phyloP scores from a whole-genome alignment of 345 rosid genomes.

The Gossypium stocksii region DNA sequence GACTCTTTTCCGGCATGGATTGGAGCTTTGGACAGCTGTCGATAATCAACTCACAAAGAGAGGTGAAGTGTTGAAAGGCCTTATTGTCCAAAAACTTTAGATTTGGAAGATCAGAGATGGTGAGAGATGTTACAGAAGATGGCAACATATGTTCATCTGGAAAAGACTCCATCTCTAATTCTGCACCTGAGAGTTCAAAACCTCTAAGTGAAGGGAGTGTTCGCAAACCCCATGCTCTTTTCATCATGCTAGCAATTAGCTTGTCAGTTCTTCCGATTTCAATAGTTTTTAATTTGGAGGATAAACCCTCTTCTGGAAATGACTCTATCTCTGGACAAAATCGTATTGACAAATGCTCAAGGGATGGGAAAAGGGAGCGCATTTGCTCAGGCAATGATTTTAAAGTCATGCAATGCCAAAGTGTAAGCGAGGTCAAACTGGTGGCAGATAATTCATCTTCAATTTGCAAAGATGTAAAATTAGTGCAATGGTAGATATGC shows the following conservation, averaged over 20 bases:
- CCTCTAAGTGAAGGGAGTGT: background rate
- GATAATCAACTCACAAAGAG: background rate
- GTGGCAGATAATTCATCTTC: background rate
- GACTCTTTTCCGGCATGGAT: background rate
- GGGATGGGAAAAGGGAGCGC: constrained; percentile 9
- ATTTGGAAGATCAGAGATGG: background rate
- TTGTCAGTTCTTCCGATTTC: background rate
- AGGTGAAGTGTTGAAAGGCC: constrained; percentile 2
- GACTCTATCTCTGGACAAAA: background rate
- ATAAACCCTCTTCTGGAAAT: constrained; percentile 5
- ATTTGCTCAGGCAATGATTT: constrained; percentile 7
- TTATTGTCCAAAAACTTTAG: background rate
- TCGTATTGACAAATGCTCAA: background rate
- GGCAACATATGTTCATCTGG: constrained; percentile 2
- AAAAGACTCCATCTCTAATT: background rate
- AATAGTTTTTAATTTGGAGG: background rate
- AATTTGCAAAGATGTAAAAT: background rate
- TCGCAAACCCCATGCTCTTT: background rate
- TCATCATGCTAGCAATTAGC: background rate
- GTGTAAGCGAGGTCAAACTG: background rate
- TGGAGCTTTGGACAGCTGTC: background rate
- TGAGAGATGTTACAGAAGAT: background rate
- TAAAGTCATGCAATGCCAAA: background rate
- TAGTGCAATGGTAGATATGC: background rate
- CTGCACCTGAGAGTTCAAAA: background rate